These are phyloP conservation scores for Lactarius psammicola DNA, from an alignment of 768 basidiomycete genomes.

Conservation along the genomic window DNA sequence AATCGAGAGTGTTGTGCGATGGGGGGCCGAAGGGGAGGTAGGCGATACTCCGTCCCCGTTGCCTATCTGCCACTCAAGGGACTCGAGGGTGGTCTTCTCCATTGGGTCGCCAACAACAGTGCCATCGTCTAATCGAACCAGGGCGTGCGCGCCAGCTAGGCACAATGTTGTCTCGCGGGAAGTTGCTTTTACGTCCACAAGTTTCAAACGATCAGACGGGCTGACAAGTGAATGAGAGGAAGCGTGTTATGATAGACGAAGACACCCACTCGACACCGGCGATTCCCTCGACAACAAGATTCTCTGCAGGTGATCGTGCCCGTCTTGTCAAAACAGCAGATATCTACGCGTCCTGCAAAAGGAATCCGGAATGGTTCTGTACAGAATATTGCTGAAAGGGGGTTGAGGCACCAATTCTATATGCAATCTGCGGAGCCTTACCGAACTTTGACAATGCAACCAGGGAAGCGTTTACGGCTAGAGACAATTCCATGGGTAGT, in stretches of 20 bases:
- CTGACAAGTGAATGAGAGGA: constrained; percentile 39
- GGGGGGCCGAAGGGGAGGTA: constrained; percentile 46
- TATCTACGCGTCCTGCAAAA: constrained; percentile 90
- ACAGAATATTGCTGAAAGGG: constrained; percentile 84
- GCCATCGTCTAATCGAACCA: constrained; percentile 93
- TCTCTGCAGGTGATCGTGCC: constrained; percentile 97
- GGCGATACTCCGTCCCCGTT: constrained; percentile 70
- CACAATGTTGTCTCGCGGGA: constrained; percentile 77
- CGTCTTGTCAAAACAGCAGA: constrained; percentile 99
- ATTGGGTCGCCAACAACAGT: constrained; percentile 96
- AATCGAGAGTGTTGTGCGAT: constrained; percentile 64
- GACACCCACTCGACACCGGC: constrained; percentile 80
- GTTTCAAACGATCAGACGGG: constrained; percentile 53
- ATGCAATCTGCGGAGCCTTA: constrained; percentile 39
- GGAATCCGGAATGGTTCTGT: constrained; percentile 99
- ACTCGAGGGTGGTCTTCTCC: constrained; percentile 95
- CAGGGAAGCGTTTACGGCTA: constrained; percentile 94
- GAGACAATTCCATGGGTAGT: constrained; percentile 93
- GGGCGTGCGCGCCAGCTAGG: constrained; percentile 91
- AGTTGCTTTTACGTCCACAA: constrained; percentile 78
- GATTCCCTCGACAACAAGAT: constrained; percentile 91
- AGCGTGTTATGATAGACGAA: constrained; percentile 9
- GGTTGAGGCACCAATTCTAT: neutral
- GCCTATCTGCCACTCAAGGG: constrained; percentile 70
- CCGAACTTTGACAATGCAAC: constrained; percentile 92